phyloP scores from a whole-genome alignment of 2,329 filamentous ascomycete genomes.

The Cladosporium sphaerospermum region DNA sequence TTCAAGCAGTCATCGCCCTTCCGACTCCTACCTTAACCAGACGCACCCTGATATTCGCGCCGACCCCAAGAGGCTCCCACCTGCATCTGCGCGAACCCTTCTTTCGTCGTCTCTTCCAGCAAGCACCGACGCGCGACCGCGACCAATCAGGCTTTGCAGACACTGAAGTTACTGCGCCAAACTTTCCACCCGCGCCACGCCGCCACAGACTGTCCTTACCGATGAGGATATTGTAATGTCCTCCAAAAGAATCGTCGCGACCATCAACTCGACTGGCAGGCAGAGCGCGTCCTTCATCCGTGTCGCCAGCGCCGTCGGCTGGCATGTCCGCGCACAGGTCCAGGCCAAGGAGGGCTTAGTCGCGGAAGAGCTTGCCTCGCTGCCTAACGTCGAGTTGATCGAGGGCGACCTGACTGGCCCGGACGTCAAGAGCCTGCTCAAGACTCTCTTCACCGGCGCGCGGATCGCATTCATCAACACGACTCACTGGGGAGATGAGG shows the following conservation, averaged over 20 bases:
- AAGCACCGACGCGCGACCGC: background rate
- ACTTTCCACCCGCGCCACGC: constrained; percentile 1
- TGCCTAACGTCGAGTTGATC: constrained; percentile 74
- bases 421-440: constrained; percentile 24
- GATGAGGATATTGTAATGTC: constrained; percentile 21
- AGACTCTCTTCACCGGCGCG: constrained; percentile 61
- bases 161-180: background rate
- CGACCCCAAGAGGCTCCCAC: background rate
- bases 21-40: background rate
- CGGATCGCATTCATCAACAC: constrained; percentile 97
- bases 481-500: constrained; percentile 91
- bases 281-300: constrained; percentile 94
- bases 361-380: constrained; percentile 72
- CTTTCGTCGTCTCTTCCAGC: background rate
- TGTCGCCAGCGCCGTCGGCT: constrained; percentile 88
- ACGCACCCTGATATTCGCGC: background rate
- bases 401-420: constrained; percentile 55
- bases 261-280: constrained; percentile 92
- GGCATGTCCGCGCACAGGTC: constrained; percentile 86
- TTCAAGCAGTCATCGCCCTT: background rate
- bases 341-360: constrained; percentile 81
- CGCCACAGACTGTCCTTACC: constrained; percentile 13
- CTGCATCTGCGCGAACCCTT: background rate
- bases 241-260: constrained; percentile 69
- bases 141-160: background rate